Conservation (phyloP, 2,329 filamentous ascomycete genomes). For the Dryadomyces quercivorus region DNA sequence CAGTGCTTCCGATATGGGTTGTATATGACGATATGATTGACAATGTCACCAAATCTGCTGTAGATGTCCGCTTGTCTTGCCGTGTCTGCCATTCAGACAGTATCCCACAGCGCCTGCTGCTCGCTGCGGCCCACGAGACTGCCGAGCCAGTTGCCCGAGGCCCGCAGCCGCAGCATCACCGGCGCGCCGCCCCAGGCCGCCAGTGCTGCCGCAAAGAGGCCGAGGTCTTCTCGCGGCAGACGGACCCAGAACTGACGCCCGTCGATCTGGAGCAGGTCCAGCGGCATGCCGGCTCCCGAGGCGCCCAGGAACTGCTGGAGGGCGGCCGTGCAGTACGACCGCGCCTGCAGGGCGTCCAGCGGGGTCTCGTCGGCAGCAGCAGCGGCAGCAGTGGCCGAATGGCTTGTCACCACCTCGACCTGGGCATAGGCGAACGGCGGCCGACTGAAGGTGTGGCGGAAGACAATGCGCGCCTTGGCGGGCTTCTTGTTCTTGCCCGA, state of each 20-base stretch:
- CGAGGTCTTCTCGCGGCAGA: constrained; percentile 47
- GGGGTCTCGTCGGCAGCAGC: background rate
- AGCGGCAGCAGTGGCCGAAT: background rate
- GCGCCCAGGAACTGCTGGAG: constrained; percentile 58
- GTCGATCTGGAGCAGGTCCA: constrained; percentile 57
- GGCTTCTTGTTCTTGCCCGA: constrained; percentile 1
- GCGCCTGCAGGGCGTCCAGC: constrained; percentile 51
- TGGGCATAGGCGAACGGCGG: constrained; percentile 46
- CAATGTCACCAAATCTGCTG: too few relatives aligned
- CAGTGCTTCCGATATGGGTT: background rate
- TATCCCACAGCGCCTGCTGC: constrained; percentile 34
- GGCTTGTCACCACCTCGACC: constrained; percentile 30
- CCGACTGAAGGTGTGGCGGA: constrained; percentile 35
- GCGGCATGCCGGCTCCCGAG: constrained; percentile 51
- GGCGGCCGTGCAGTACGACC: constrained; percentile 49
- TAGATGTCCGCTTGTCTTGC: too few relatives aligned
- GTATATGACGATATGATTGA: background rate
- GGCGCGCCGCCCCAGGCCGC: constrained; percentile 37
- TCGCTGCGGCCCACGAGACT: constrained; percentile 39
- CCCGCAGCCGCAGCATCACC: constrained; percentile 40
- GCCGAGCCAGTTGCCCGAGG: constrained; percentile 53
- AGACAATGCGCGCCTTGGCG: constrained; percentile 26
- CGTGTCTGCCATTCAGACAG: background rate
- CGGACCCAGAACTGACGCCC: constrained; percentile 49
- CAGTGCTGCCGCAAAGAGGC: constrained; percentile 49